Conservation (phyloP, 2,329 filamentous ascomycete genomes). For the Camillea tinctor region DNA sequence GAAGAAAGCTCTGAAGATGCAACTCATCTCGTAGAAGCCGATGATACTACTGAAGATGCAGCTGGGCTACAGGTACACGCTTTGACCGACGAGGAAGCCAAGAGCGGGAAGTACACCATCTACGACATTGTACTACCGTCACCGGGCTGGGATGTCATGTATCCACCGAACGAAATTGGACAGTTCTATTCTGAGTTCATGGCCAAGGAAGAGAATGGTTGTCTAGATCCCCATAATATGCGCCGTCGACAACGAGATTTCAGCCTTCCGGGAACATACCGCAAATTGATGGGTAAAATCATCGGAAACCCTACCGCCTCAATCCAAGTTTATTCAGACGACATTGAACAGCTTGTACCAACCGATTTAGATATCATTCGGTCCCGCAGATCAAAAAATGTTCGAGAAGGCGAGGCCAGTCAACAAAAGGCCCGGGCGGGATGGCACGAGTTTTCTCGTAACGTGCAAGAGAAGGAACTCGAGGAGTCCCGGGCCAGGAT, state of each 20-base stretch:
- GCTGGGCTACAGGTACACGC: constrained; percentile 60
- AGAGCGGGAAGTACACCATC: constrained; percentile 73
- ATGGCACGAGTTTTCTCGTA: constrained; percentile 27
- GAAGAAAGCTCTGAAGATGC: constrained; percentile 67
- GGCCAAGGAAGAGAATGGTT: constrained; percentile 72
- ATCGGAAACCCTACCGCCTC: constrained; percentile 63
- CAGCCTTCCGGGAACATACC: constrained; percentile 84
- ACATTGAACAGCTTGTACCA: constrained; percentile 80
- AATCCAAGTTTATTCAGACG: constrained; percentile 66
- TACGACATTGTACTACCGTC: constrained; percentile 88
- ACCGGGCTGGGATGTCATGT: constrained; percentile 88
- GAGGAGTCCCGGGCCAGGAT: constrained; percentile 23
- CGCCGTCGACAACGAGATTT: constrained; percentile 81
- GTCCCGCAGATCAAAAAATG: constrained; percentile 34
- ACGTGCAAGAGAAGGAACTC: constrained; percentile 24
- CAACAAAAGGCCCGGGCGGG: constrained; percentile 13
- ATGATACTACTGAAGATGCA: constrained; percentile 46
- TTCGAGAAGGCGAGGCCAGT: constrained; percentile 21
- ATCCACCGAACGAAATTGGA: constrained; percentile 81
- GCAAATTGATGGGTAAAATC: constrained; percentile 76
- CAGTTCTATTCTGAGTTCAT: constrained; percentile 85
- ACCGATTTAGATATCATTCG: constrained; percentile 77
- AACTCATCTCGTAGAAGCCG: constrained; percentile 56
- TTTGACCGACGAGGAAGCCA: constrained; percentile 74
- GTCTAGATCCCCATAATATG: constrained; percentile 83